Base-by-base conservation (phyloP, 2,329 filamentous ascomycete species). In the Davidsoniella virescens region DNA sequence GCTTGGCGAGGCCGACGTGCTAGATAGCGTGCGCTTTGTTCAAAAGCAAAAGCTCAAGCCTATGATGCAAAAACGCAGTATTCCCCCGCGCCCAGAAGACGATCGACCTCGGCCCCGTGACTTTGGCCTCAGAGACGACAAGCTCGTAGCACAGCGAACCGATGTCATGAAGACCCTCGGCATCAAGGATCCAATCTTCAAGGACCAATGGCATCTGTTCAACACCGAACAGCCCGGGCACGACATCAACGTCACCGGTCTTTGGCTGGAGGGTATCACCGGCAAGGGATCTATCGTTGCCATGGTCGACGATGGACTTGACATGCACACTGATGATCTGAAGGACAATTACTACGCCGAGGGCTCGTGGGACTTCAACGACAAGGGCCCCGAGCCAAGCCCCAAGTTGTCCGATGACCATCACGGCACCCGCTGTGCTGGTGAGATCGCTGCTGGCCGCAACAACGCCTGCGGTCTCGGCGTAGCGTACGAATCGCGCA, bases 281-380 rank as follows among this genome's bases (percentile, higher is more conserved):
- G 92, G 92, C 49, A 78, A 86, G 59, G 90, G 90, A 54, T 76
- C 84, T 16, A 94, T 86, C 1, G 87, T 94, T 2, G 90, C 90
- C 50, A 92, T 98, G 57, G 85, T 98, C 3, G 92, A 98, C 60
- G 92, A 98, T 65, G 92, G 92, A 0, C 65, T 98, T 56, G 92
- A 98, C 61, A 92, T 98, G 82, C 78, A 94, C 67, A 96, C 88
- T 68, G 75, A 86, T 23, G 92, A 98, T 62, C 68, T 98, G 43
- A 88, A 84, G 63, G 82, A 79, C 58, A 98, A 98, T 63, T 98
- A 95, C 67, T 96, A 90, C 61, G 83, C 87, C 1, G 78, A 79
- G 52, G 92, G 92, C 23, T 96, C 90, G 2, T 95, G 84, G 66
- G 92, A 98, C 65, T 98, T 94, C 70, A 98, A 98, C 64, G 87